Evolutionary conservation across 2,329 filamentous ascomycete genomes (phyloP), one percentile per base, ranked within the genome.

Genomic region (Leptosphaerulina australis): DNA sequence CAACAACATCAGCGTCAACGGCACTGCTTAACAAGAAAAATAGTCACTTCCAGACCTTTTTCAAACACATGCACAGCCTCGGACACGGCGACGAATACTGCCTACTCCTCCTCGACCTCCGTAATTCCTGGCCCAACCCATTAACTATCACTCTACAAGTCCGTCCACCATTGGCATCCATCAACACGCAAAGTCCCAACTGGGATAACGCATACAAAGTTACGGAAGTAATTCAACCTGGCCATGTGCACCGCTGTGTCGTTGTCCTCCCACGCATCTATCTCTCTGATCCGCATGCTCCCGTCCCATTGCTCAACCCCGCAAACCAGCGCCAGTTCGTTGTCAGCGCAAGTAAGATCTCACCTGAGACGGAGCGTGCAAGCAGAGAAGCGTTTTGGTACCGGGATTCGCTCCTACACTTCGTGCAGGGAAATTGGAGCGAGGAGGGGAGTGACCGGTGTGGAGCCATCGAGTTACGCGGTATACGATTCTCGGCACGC

Each of bases 341-440:
- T 22, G 90, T 96, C 33, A 94, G 88, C 71, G 83, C 86, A 12
- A 86, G 84, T 66, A 89, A 89, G 62, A 84, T 92, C 47, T 87
- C 88, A 0, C 88, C 90, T 0, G 90, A 94, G 57, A 83, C 82
- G 33, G 92, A 97, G 74, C 83, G 88, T 25, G 83, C 85, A 10
- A 88, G 82, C 53, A 81, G 92, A 41, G 91, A 96, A 74, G 85
- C 87, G 0, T 97, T 97, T 70, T 97, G 92, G 92, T 96, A 91
- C 71, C 84, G 91, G 12, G 89, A 96, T 70, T 85, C 84, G 66
- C 81, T 97, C 2, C 80, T 97, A 3, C 86, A 88, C 52, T 79
- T 80, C 31, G 75, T 96, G 8, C 80, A 79, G 20, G 91, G 87
- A 0, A 83, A 80, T 0, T 97, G 92, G 92, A 83, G 78, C 46